phyloP scores from a whole-genome alignment of 2,329 filamentous ascomycete genomes.

The Cadophora sp. region DNA sequence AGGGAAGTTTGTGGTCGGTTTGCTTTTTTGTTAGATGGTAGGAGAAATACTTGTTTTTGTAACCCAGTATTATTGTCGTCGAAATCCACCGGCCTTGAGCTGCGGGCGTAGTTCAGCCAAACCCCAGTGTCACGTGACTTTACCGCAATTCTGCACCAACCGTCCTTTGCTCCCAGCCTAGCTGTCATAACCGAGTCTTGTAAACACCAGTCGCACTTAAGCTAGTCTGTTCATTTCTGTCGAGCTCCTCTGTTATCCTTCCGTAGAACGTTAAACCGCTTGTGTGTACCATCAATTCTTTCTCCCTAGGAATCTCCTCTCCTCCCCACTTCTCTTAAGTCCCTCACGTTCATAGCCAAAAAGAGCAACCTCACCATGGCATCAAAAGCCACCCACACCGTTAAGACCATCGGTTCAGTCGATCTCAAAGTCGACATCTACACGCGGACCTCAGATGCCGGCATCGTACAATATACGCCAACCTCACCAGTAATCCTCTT shows the following conservation, averaged over 20 bases:
- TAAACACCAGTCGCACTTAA: not conserved
- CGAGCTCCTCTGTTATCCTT: too few relatives aligned
- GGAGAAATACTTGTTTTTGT: not conserved
- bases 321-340: too few relatives aligned
- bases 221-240: too few relatives aligned
- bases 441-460: not conserved
- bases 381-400: not conserved
- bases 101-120: too few relatives aligned
- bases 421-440: conserved; percentile 25
- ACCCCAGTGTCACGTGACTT: not conserved
- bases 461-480: not conserved
- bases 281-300: too few relatives aligned
- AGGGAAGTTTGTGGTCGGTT: not conserved
- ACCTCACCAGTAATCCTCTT: conserved; percentile 21
- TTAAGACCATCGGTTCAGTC: conserved; percentile 9
- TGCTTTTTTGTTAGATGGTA: too few relatives aligned
- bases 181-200: not conserved
- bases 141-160: not conserved
- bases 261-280: too few relatives aligned
- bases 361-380: conserved; percentile 13
- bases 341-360: too few relatives aligned
- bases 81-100: too few relatives aligned
- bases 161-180: not conserved
- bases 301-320: too few relatives aligned
- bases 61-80: too few relatives aligned